Percentiles rank a stretch among this genome's conserved stretches.
Evolutionary conservation across 495 filamentous ascomycete species (phyloP).

Genomic region (Aspergillus kassunensis): DNA sequence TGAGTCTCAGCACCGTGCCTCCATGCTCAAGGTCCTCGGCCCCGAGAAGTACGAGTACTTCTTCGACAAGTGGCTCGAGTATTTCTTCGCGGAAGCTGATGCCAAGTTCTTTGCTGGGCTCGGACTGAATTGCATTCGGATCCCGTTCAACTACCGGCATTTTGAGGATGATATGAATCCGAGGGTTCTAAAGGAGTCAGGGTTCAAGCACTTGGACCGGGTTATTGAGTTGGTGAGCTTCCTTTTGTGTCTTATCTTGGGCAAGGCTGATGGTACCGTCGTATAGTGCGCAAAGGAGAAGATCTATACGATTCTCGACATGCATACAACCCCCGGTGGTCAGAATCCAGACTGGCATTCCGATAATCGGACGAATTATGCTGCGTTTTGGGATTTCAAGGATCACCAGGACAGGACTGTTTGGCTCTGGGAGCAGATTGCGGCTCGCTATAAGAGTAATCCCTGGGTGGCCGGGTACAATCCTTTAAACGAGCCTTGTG

Average conservation of each 20-base stretch:
- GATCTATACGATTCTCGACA: slow-evolving; percentile 60
- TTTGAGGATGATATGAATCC: slow-evolving; percentile 64
- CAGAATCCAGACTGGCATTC: slow-evolving; percentile 66
- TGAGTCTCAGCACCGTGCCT: slow-evolving; percentile 52
- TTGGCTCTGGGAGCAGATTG: slow-evolving; percentile 58
- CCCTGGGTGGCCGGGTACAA: slow-evolving; percentile 61
- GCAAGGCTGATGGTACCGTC: background rate
- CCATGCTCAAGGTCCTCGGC: slow-evolving; percentile 54
- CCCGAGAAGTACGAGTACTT: slow-evolving; percentile 44
- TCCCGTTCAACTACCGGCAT: slow-evolving; percentile 64
- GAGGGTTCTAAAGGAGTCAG: slow-evolving; percentile 49
- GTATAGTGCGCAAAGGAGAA: slow-evolving; percentile 48
- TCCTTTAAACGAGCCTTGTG: slow-evolving; percentile 62
- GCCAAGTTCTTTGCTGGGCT: slow-evolving; percentile 56
- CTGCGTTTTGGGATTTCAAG: slow-evolving; percentile 61
- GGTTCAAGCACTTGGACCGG: slow-evolving; percentile 58
- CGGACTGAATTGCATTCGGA: slow-evolving; percentile 58
- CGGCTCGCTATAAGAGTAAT: slow-evolving; percentile 53
- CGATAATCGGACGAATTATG: slow-evolving; percentile 50
- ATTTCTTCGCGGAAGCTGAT: slow-evolving; percentile 61
- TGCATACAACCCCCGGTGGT: slow-evolving; percentile 61
- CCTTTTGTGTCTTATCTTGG: background rate
- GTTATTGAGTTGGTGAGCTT: slow-evolving; percentile 42
- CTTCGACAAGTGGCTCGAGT: slow-evolving; percentile 52
- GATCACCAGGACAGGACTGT: slow-evolving; percentile 58